Conservation (phyloP, 768 basidiomycete genomes). For the Myochromella boudieri region DNA sequence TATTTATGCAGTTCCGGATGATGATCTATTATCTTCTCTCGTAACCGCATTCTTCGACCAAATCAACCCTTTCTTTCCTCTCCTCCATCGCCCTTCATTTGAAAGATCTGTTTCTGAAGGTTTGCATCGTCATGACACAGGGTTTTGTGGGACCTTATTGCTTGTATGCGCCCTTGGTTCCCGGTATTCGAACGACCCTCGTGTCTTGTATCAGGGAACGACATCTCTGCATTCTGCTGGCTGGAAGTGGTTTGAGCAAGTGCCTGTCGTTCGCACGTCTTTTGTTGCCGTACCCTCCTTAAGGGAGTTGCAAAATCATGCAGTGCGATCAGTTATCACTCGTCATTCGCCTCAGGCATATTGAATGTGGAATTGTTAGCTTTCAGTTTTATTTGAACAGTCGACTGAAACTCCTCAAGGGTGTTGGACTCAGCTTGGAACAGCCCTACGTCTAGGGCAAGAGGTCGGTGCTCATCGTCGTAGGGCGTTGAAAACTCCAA, state of each 20-base stretch:
- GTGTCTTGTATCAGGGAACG: constrained; percentile 49
- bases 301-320: constrained; percentile 72
- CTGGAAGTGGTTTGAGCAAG: constrained; percentile 68
- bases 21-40: constrained; percentile 52
- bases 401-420: constrained; percentile 50
- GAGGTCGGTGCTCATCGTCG: constrained; percentile 73
- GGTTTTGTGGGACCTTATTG: constrained; percentile 53
- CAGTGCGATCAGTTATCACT: constrained; percentile 41
- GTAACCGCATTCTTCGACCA: constrained; percentile 66
- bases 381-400: constrained; percentile 47
- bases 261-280: constrained; percentile 59
- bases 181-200: constrained; percentile 57
- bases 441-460: constrained; percentile 70
- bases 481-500: constrained; percentile 30
- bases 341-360: background rate
- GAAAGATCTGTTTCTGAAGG: constrained; percentile 46
- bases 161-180: constrained; percentile 70
- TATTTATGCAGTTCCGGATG: constrained; percentile 46
- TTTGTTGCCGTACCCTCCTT: constrained; percentile 60
- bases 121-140: constrained; percentile 47
- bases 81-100: constrained; percentile 76
- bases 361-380: constrained; percentile 28
- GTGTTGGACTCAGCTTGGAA: constrained; percentile 62
- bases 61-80: constrained; percentile 54
- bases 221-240: constrained; percentile 48